Conservation (phyloP, 306 rosid genomes). For the Arachis stenosperma region DNA sequence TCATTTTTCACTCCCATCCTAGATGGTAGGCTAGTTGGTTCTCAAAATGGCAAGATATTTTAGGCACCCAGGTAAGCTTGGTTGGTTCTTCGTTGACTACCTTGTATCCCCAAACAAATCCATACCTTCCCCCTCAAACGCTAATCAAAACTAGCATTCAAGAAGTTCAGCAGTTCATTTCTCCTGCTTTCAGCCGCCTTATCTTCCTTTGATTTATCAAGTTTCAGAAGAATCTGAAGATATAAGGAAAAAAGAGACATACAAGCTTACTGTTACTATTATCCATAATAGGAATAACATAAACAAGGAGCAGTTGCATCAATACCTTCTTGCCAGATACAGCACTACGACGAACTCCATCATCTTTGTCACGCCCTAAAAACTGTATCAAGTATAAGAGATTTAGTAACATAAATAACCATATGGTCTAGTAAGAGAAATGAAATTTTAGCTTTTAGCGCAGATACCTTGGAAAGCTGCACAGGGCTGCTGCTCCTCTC, state of each 20-base stretch:
- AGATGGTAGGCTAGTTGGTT: constrained; percentile 19
- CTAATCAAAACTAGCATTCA: constrained; percentile 96
- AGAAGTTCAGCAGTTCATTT: constrained; percentile 86
- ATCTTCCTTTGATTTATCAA: constrained; percentile 94
- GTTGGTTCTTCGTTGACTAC: constrained; percentile 32
- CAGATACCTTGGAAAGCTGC: constrained; percentile 91
- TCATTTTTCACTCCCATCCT: not conserved
- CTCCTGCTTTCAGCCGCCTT: constrained; percentile 88
- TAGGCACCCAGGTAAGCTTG: constrained; percentile 30
- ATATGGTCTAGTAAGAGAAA: not conserved
- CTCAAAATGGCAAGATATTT: constrained; percentile 13
- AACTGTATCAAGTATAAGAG: constrained; percentile 56
- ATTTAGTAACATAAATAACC: constrained; percentile 11
- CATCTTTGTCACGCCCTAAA: constrained; percentile 84
- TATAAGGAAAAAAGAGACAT: not conserved
- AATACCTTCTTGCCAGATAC: constrained; percentile 96
- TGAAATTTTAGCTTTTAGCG: constrained; percentile 21
- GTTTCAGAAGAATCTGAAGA: constrained; percentile 81
- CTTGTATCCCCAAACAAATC: constrained; percentile 37
- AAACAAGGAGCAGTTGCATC: not conserved
- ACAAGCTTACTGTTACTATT: constrained; percentile 27
- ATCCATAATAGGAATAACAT: not conserved
- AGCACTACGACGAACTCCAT: constrained; percentile 87
- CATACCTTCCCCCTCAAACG: constrained; percentile 27
- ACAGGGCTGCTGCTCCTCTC: constrained; percentile 78